These are phyloP conservation scores for Globisporangium uncinulatum DNA, from an alignment of 352 stramenopile genomes.

Conservation along the genomic window DNA sequence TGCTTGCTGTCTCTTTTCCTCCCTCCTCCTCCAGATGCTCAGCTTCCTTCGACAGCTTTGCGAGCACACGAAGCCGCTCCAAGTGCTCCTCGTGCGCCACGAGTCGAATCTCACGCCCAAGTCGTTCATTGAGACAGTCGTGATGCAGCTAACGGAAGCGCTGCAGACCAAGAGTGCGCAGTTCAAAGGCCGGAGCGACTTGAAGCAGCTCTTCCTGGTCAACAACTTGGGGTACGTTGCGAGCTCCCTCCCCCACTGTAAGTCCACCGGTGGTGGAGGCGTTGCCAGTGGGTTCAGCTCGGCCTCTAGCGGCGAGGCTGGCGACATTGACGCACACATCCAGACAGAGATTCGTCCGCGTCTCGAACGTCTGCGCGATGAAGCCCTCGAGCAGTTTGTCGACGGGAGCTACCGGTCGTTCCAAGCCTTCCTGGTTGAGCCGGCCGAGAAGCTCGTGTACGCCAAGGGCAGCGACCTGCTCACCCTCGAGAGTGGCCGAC, in stretches of 20 bases:
- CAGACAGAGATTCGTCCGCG: slow-evolving; percentile 72
- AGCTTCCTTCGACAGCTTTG: slow-evolving; percentile 73
- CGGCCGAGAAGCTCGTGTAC: slow-evolving; percentile 85
- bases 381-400: slow-evolving; percentile 82
- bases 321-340: slow-evolving; percentile 46
- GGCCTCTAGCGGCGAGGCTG: slow-evolving; percentile 19
- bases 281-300: background rate
- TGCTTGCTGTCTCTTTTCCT: background rate
- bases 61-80: slow-evolving; percentile 57
- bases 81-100: slow-evolving; percentile 37
- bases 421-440: slow-evolving; percentile 61
- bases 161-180: slow-evolving; percentile 46
- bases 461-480: slow-evolving; percentile 75
- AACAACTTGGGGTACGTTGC: slow-evolving; percentile 93
- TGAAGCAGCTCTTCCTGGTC: slow-evolving; percentile 88
- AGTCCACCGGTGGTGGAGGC: background rate
- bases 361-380: slow-evolving; percentile 78
- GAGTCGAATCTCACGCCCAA: slow-evolving; percentile 42
- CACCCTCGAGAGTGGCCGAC: slow-evolving; percentile 84
- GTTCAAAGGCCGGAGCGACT: slow-evolving; percentile 44
- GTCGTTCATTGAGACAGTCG: slow-evolving; percentile 54
- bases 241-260: slow-evolving; percentile 64
- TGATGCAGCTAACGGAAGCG: slow-evolving; percentile 65
- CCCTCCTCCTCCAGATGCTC: slow-evolving; percentile 31
- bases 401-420: slow-evolving; percentile 68